A percentile compares a stretch with the other conserved stretches of the same genome.
Evolutionary conservation across 2,329 filamentous ascomycete species (phyloP).

Genomic region (Stylonectria norvegica): DNA sequence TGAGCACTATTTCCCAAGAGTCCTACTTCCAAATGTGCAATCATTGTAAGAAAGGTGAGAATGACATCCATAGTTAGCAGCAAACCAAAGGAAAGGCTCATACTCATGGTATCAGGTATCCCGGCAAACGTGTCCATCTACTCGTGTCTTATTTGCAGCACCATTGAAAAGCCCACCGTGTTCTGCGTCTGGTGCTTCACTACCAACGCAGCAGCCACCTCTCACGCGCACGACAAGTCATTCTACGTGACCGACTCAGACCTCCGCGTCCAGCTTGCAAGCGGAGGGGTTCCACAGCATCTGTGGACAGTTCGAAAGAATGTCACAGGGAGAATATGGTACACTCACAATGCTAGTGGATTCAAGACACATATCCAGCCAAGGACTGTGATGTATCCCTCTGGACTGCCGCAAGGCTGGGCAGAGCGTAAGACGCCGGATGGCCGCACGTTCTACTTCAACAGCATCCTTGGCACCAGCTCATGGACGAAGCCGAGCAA

Average conservation of each 20-base stretch:
- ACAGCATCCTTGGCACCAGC: constrained; percentile 17
- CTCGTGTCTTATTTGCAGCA: constrained; percentile 28
- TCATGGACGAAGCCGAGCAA: constrained; percentile 24
- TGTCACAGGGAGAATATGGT: constrained; percentile 26
- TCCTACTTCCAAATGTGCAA: constrained; percentile 8
- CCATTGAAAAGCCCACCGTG: constrained; percentile 11
- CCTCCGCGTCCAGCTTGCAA: constrained; percentile 14
- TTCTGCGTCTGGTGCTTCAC: constrained; percentile 31
- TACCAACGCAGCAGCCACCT: constrained; percentile 17
- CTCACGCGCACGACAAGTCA: constrained; percentile 25
- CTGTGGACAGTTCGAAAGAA: constrained; percentile 27
- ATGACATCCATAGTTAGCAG: accelerated
- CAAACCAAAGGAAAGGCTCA: background rate
- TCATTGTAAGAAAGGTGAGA: constrained; percentile 21
- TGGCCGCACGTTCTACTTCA: constrained; percentile 24
- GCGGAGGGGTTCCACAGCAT: constrained; percentile 14
- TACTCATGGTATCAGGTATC: constrained; percentile 13
- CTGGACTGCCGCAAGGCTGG: constrained; percentile 23
- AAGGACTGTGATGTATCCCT: constrained; percentile 7
- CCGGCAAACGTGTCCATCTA: constrained; percentile 25
- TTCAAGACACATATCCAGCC: constrained; percentile 26
- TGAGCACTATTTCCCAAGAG: too few relatives aligned
- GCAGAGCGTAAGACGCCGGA: constrained; percentile 23
- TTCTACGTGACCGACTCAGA: constrained; percentile 28
- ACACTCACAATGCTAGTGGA: constrained; percentile 24